phyloP scores from a whole-genome alignment of 768 basidiomycete species.

The Mycena indigotica region DNA sequence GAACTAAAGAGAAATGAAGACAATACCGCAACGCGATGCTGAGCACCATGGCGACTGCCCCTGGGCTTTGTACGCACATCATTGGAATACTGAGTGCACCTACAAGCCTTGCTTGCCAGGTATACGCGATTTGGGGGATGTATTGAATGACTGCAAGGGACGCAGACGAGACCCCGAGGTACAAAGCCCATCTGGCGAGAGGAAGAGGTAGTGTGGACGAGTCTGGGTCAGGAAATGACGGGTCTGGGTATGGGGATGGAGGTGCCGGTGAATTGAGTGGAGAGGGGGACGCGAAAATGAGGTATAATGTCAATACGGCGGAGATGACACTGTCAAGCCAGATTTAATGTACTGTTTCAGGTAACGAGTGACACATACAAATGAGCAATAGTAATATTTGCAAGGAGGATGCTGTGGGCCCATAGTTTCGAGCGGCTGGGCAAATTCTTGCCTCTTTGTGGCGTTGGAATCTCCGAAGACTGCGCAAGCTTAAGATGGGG shows the following conservation, averaged over 20 bases:
- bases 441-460: neutral
- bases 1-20: conserved; percentile 3
- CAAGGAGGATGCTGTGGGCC: conserved; percentile 74
- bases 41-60: conserved; percentile 82
- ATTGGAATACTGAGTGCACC: conserved; percentile 93
- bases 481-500: conserved; percentile 72
- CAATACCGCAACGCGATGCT: conserved; percentile 74
- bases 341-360: conserved; percentile 3
- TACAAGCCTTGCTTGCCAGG: conserved; percentile 77
- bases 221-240: conserved; percentile 36
- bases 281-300: conserved; percentile 50
- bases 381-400: conserved; percentile 71
- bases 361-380: conserved; percentile 54
- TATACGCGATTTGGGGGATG: conserved; percentile 81
- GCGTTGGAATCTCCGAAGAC: conserved; percentile 1
- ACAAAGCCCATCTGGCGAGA: conserved; percentile 68
- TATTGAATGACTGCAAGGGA: conserved; percentile 84
- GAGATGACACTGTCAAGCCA: conserved; percentile 49
- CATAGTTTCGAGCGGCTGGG: conserved; percentile 40
- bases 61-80: conserved; percentile 95
- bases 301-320: conserved; percentile 60
- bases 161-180: conserved; percentile 83
- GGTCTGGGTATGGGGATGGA: conserved; percentile 40
- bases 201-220: conserved; percentile 20
- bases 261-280: conserved; percentile 35